These are phyloP conservation scores for Cantharellus anzutake DNA, from an alignment of 768 basidiomycete genomes.

Conservation along the genomic window DNA sequence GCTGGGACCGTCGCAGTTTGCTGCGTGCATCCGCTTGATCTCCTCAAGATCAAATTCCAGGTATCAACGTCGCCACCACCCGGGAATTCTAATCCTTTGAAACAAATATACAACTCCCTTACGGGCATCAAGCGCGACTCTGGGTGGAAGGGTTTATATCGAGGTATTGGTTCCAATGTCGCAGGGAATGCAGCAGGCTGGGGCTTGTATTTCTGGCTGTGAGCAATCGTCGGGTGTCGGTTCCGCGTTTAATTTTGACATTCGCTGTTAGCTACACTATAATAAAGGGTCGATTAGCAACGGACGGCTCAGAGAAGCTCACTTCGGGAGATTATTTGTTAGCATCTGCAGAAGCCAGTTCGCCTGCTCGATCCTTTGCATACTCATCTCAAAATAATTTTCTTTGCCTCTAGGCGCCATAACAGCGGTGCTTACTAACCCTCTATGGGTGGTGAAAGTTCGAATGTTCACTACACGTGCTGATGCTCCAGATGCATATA, in stretches of 20 bases:
- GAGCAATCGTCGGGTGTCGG: conserved; percentile 19
- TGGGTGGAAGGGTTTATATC: conserved; percentile 75
- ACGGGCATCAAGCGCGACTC: conserved; percentile 50
- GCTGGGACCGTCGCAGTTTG: conserved; percentile 85
- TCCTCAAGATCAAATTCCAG: conserved; percentile 88
- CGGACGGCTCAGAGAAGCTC: conserved; percentile 36
- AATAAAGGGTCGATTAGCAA: conserved; percentile 58
- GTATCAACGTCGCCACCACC: conserved; percentile 49
- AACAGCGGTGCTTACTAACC: conserved; percentile 89
- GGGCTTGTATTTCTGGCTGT: conserved; percentile 98
- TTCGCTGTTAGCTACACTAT: conserved; percentile 49
- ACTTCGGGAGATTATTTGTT: conserved; percentile 66
- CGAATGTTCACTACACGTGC: conserved; percentile 78
- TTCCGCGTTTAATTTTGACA: conserved; percentile 16
- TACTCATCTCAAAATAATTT: neutral
- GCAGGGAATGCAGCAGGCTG: conserved; percentile 92
- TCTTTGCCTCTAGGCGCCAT: conserved; percentile 45
- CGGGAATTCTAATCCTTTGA: conserved; percentile 25
- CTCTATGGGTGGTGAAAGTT: conserved; percentile 94
- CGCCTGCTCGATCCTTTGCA: conserved; percentile 23
- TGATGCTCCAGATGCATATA: conserved; percentile 53
- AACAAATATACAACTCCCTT: conserved; percentile 58
- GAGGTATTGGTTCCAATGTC: conserved; percentile 78
- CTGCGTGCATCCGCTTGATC: conserved; percentile 93
- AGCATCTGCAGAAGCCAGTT: conserved; percentile 92